Evolutionary conservation across 345 rosid species (phyloP).

Genomic region (Eucalyptus erythrocorys): DNA sequence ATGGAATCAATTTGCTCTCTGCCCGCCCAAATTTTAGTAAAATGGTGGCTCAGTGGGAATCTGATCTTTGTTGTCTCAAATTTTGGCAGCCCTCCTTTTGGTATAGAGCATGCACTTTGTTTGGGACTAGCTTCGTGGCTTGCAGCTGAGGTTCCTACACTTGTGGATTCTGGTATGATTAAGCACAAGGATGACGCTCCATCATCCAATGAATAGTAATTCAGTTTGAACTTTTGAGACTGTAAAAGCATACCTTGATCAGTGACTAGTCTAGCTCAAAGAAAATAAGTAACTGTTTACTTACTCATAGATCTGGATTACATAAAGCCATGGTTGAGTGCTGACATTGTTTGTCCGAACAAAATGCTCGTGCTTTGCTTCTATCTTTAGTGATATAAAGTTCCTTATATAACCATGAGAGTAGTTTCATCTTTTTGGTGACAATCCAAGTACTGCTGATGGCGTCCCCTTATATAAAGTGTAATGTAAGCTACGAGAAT

Average conservation of each 20-base stretch:
- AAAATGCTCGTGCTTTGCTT: neutral
- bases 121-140: slow-evolving; percentile 98
- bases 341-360: neutral
- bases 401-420: neutral
- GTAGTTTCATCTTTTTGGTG: neutral
- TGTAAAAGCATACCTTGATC: neutral
- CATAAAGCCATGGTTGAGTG: neutral
- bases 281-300: neutral
- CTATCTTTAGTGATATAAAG: neutral
- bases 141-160: slow-evolving; percentile 91
- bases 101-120: slow-evolving; percentile 94
- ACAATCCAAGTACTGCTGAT: neutral
- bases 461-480: neutral
- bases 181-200: slow-evolving; percentile 92
- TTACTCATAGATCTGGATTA: neutral
- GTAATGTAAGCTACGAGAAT: neutral
- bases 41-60: neutral
- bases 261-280: neutral
- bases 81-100: slow-evolving; percentile 73
- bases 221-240: neutral
- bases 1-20: neutral
- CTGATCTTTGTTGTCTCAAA: neutral
- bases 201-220: slow-evolving; percentile 46
- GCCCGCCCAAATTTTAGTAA: neutral
- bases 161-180: slow-evolving; percentile 91